A percentile compares a stretch with the other conserved stretches of the same genome.
These are phyloP conservation scores for Gossypium turneri DNA, from an alignment of 345 rosid species.

Conservation along the genomic window DNA sequence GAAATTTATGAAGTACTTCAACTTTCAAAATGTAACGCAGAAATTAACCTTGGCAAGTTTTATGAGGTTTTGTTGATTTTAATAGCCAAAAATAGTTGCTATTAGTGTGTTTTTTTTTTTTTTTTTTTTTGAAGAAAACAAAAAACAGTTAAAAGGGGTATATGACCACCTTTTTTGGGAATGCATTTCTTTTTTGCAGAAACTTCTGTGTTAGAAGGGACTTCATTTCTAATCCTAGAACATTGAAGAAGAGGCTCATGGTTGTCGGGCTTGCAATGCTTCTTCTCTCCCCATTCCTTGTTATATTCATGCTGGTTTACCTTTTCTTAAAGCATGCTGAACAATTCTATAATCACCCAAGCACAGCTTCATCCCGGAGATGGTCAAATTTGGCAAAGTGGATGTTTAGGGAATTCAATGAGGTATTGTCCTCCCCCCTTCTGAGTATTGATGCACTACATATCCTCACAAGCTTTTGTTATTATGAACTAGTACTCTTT, in stretches of 20 bases:
- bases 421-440: constrained; percentile 43
- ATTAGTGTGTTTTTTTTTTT: not conserved
- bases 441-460: not conserved
- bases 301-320: constrained; percentile 92
- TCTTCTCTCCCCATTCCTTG: constrained; percentile 90
- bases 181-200: constrained; percentile 41
- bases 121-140: not conserved
- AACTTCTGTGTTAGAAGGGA: constrained; percentile 85
- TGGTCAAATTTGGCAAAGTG: constrained; percentile 98
- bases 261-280: constrained; percentile 86
- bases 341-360: constrained; percentile 94
- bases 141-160: not conserved
- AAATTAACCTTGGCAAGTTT: not conserved
- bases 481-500: not conserved
- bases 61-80: not conserved
- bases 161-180: constrained; percentile 1
- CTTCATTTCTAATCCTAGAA: constrained; percentile 73
- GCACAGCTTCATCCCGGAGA: constrained; percentile 92
- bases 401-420: constrained; percentile 95
- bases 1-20: not conserved
- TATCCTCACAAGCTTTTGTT: not conserved
- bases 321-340: constrained; percentile 96
- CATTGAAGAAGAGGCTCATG: constrained; percentile 78
- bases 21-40: not conserved
- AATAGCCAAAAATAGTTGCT: not conserved